A percentile compares a stretch with the other conserved stretches of the same genome.
phyloP scores from a whole-genome alignment of 768 basidiomycete species.

The Leccinum longicurvipes region DNA sequence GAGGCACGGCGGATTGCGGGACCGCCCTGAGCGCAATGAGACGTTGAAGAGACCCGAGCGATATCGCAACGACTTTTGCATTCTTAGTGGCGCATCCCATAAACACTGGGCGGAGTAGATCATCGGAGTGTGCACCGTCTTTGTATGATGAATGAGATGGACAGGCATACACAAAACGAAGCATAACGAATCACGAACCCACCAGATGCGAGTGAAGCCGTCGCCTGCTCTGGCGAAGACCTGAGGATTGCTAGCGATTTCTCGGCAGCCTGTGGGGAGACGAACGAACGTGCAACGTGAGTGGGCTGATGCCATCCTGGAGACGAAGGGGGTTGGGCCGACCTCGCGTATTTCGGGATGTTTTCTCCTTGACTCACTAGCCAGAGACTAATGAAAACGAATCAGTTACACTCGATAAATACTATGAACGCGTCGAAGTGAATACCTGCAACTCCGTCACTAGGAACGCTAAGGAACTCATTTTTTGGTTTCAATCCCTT shows the following conservation, averaged over 20 bases:
- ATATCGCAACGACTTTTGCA: slow-evolving; percentile 90
- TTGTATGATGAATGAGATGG: not conserved
- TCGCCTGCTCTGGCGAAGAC: slow-evolving; percentile 80
- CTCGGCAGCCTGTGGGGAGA: slow-evolving; percentile 72
- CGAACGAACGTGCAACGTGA: slow-evolving; percentile 3
- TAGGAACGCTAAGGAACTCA: slow-evolving; percentile 69
- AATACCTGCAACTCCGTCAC: slow-evolving; percentile 71
- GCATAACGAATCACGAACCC: slow-evolving; percentile 25
- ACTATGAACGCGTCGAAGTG: not conserved
- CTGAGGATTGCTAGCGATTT: slow-evolving; percentile 79
- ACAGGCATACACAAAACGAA: not conserved
- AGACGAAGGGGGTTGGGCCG: not conserved
- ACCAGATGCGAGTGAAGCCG: slow-evolving; percentile 71
- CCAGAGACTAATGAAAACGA: slow-evolving; percentile 57
- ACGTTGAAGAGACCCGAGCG: slow-evolving; percentile 86
- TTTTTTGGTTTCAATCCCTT: slow-evolving; percentile 18
- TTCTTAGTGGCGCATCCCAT: slow-evolving; percentile 94
- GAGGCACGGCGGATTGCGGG: slow-evolving; percentile 70
- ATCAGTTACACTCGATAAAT: slow-evolving; percentile 3
- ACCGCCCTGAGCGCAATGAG: slow-evolving; percentile 86
- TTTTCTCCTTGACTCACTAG: slow-evolving; percentile 84
- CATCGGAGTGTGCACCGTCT: slow-evolving; percentile 80
- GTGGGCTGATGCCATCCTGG: not conserved
- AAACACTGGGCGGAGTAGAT: slow-evolving; percentile 82
- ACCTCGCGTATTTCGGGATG: slow-evolving; percentile 95